Percentiles rank a stretch among this genome's conserved stretches.
These are phyloP conservation scores for Citeromyces hawaiiensis DNA, from an alignment of 1,139 yeast genomes.

Conservation along the genomic window DNA sequence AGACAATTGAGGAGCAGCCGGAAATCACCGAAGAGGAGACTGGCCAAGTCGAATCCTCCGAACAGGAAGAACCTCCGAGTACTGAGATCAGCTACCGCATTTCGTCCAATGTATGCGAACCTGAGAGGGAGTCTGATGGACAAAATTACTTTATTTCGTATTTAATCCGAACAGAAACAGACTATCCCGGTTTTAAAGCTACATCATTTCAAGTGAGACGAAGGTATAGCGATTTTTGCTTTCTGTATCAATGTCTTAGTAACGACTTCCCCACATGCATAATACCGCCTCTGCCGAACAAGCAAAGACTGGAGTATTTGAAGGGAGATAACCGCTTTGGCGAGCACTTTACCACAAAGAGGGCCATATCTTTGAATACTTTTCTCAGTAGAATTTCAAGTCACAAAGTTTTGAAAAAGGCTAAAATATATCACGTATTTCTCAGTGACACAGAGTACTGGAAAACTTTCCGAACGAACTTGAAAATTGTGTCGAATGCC, in stretches of 20 bases:
- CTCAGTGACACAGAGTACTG: slow-evolving; percentile 66
- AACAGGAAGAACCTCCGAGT: slow-evolving; percentile 6
- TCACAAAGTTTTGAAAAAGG: slow-evolving; percentile 61
- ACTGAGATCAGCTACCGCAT: slow-evolving; percentile 10
- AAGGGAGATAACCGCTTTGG: slow-evolving; percentile 61
- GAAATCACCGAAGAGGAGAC: slow-evolving; percentile 4
- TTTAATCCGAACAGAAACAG: slow-evolving; percentile 46
- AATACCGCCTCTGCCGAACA: slow-evolving; percentile 91
- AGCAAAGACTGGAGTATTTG: slow-evolving; percentile 78
- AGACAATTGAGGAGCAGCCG: slow-evolving; percentile 2
- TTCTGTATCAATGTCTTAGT: slow-evolving; percentile 57
- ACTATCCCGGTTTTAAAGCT: slow-evolving; percentile 28
- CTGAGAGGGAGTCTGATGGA: slow-evolving; percentile 71
- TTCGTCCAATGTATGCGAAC: slow-evolving; percentile 44
- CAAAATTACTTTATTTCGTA: slow-evolving; percentile 77
- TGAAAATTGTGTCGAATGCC: slow-evolving; percentile 22
- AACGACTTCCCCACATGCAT: slow-evolving; percentile 78
- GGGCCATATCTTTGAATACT: slow-evolving; percentile 74
- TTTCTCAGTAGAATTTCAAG: slow-evolving; percentile 60
- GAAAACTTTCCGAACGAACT: slow-evolving; percentile 62
- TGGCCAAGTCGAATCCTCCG: slow-evolving; percentile 6
- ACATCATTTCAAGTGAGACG: slow-evolving; percentile 19
- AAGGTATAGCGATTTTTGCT: slow-evolving; percentile 38
- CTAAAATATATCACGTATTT: slow-evolving; percentile 64
- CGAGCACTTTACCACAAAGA: slow-evolving; percentile 57